Evolutionary conservation across 1,284 basidiomycete genomes (phyloP), one percentile per base, ranked within the genome.

Genomic region (Marasmius fiardii): DNA sequence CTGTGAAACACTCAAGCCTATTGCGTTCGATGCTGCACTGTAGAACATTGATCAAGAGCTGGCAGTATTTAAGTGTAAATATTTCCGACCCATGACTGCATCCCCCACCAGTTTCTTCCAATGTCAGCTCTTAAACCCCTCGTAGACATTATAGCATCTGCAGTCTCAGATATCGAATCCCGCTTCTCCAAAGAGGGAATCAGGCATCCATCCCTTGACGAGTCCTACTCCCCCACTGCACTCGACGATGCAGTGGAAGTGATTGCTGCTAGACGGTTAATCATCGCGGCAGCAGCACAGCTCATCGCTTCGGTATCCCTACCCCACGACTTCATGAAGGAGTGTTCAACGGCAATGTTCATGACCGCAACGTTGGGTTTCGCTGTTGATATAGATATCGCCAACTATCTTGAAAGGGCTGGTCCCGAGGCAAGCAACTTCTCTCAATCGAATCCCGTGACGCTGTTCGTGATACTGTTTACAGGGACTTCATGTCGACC

Each of bases 401-500:
- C 62, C 7, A 58, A 65, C 21, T 59, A 63, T 7, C 37, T 65
- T 39, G 55, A 56, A 18, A 54, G 43, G 4, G 60, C 58, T 6
- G 61, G 61, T 1, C 43, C 44, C 3, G 26, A 61, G 52, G 63
- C 61, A 14, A 50, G 60, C 31, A 8, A 4, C 23, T 20, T 23
- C 14, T 31, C 49, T n/a, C 20, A 10, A 11, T 12, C 24, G 10
- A n/a, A 35, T 8, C 7, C n/a, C n/a, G n/a, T n/a, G n/a, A n/a
- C n/a, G 7, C 31, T 50, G 10, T 34, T 21, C 21, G 16, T 47
- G 7, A 26, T 20, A 24, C 14, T 14, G 23, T 18, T 24, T n/a
- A n/a, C 28, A 67, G 65, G 66, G 66, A 18, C 24, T 67, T 16
- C 61, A 66, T 39, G 60, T 61, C 23, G 58, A 63, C n/a, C 61